Conservation (phyloP, 768 basidiomycete genomes). For the Melanogaster broomeanus region DNA sequence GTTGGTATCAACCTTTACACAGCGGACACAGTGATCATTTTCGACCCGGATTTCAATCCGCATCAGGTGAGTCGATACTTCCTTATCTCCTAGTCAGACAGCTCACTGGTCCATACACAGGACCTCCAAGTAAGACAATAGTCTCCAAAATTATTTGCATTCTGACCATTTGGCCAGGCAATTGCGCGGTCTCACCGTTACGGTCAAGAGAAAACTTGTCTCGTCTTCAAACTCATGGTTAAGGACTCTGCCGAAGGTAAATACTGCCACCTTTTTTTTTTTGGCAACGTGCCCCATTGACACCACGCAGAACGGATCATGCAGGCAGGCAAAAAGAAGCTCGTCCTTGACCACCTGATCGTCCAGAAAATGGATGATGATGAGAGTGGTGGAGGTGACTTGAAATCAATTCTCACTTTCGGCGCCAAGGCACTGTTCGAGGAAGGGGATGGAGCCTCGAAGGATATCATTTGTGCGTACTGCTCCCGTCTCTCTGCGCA, state of each 20-base stretch:
- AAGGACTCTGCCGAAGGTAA: conserved; percentile 90
- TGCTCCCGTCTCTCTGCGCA: background rate
- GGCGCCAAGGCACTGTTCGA: conserved; percentile 88
- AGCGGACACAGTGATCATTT: conserved; percentile 92
- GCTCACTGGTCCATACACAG: conserved; percentile 37
- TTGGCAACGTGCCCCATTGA: conserved; percentile 3
- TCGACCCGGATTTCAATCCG: conserved; percentile 98
- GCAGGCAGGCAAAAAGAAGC: conserved; percentile 92
- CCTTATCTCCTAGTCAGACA: conserved; percentile 3
- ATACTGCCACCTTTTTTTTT: conserved; percentile 7
- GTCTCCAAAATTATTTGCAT: background rate
- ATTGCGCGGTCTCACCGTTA: conserved; percentile 94
- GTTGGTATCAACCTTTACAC: conserved; percentile 91
- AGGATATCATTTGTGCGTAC: conserved; percentile 70
- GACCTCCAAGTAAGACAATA: conserved; percentile 77
- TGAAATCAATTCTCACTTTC: conserved; percentile 87
- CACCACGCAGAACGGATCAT: conserved; percentile 77
- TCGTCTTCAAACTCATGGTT: conserved; percentile 96
- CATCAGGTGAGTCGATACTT: conserved; percentile 63
- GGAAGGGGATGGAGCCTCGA: conserved; percentile 49
- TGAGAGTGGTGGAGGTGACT: conserved; percentile 72
- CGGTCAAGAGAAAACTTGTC: conserved; percentile 91
- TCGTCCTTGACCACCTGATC: conserved; percentile 91
- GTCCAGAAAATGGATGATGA: conserved; percentile 94
- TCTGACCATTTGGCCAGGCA: conserved; percentile 54